Conservation (phyloP, 1,284 basidiomycete species). For the Baeospora myosura region DNA sequence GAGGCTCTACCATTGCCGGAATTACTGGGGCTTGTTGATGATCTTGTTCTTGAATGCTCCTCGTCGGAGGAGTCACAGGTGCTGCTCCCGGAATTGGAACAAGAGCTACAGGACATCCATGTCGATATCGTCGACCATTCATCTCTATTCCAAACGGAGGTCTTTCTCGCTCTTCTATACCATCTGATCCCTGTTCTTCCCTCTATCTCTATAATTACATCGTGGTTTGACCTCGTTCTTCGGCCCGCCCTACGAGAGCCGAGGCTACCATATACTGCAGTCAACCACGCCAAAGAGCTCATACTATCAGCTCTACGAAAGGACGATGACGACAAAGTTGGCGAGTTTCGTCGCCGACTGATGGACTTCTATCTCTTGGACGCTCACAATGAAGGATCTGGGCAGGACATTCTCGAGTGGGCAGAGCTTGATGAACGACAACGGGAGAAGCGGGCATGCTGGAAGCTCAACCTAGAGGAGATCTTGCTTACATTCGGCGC, state of each 20-base stretch:
- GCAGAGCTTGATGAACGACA: constrained; percentile 54
- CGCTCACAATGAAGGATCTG: constrained; percentile 64
- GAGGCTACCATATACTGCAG: constrained; percentile 47
- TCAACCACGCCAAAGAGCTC: constrained; percentile 65
- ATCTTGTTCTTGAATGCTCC: constrained; percentile 42
- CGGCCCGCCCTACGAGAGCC: constrained; percentile 70
- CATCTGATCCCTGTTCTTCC: constrained; percentile 55
- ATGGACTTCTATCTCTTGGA: constrained; percentile 71
- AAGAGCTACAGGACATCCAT: constrained; percentile 58
- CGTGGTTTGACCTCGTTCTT: constrained; percentile 73
- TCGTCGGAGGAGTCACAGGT: constrained; percentile 37
- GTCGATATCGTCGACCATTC: constrained; percentile 57
- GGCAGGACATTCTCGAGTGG: constrained; percentile 67
- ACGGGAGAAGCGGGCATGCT: constrained; percentile 48
- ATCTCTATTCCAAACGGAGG: constrained; percentile 50
- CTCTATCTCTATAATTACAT: constrained; percentile 57
- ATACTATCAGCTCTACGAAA: constrained; percentile 53
- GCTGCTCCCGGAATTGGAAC: constrained; percentile 47
- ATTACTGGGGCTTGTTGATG: constrained; percentile 42
- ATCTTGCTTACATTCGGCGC: constrained; percentile 58
- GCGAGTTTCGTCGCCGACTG: constrained; percentile 57
- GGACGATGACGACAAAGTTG: constrained; percentile 42
- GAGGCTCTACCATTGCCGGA: constrained; percentile 34
- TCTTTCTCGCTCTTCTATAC: constrained; percentile 58
- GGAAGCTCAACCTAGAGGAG: constrained; percentile 74